A percentile compares a stretch with the other conserved stretches of the same genome.
Evolutionary conservation across 164 flowering plant genomes (phyloP).

Genomic region (Umbellularia californica): DNA sequence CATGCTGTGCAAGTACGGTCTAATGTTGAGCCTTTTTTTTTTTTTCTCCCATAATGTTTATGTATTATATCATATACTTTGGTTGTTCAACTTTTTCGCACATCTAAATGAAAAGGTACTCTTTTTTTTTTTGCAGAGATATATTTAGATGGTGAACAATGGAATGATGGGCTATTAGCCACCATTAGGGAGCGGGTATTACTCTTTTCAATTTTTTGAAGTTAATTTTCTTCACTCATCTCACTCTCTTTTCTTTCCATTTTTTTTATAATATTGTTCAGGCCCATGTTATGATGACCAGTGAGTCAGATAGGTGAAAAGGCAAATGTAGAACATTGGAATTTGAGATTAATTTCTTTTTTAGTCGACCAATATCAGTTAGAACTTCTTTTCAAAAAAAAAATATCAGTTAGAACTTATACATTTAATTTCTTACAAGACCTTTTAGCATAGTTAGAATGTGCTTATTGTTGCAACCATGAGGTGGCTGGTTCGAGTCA

Average conservation of each 20-base stretch:
- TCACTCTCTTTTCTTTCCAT: background rate
- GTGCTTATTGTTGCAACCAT: background rate
- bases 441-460: too few relatives aligned
- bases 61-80: background rate
- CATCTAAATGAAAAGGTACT: constrained; percentile 8
- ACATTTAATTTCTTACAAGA: too few relatives aligned
- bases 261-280: background rate
- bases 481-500: background rate
- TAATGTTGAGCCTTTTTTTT: too few relatives aligned
- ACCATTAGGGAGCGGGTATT: constrained; percentile 90
- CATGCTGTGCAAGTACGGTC: too few relatives aligned
- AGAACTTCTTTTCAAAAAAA: too few relatives aligned
- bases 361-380: too few relatives aligned
- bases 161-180: constrained; percentile 98
- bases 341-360: background rate
- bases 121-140: constrained; percentile 52
- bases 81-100: background rate
- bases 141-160: constrained; percentile 75
- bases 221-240: background rate
- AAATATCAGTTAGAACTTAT: too few relatives aligned
- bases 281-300: background rate
- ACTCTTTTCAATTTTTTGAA: constrained; percentile 5
- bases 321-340: background rate
- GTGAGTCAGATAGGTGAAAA: background rate
- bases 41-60: background rate